Conservation (phyloP, 352 stramenopile species). For the Phytophthora brassicae region DNA sequence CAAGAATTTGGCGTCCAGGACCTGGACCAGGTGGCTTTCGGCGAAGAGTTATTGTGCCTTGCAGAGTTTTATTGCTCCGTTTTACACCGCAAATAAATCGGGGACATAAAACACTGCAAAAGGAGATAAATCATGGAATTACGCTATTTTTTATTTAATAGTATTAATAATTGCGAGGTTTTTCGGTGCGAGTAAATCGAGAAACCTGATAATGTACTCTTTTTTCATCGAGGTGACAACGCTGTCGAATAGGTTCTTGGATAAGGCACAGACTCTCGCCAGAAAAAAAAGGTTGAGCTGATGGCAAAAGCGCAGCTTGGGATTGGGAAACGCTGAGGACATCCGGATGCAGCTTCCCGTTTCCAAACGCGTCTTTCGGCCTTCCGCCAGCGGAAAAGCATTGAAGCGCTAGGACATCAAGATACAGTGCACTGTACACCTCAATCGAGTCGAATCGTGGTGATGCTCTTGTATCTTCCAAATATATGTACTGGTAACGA, state of each 20-base stretch:
- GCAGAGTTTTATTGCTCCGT: too few species aligned
- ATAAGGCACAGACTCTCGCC: background rate
- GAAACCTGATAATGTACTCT: background rate
- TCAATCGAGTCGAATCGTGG: too few species aligned
- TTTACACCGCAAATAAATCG: too few species aligned
- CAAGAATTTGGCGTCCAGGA: too few species aligned
- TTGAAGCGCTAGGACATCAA: conserved; percentile 11
- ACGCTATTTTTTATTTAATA: too few species aligned
- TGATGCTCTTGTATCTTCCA: too few species aligned
- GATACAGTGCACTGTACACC: conserved; percentile 12
- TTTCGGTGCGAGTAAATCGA: too few species aligned
- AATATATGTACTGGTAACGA: too few species aligned
- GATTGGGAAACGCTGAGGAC: conserved; percentile 18
- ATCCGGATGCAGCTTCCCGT: conserved; percentile 21
- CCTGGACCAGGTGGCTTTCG: too few species aligned
- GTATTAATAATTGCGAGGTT: background rate
- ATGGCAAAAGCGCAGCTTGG: background rate
- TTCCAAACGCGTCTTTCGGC: conserved; percentile 5
- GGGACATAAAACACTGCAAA: too few species aligned
- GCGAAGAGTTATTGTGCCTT: too few species aligned
- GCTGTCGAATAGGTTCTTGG: conserved; percentile 11
- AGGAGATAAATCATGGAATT: too few species aligned
- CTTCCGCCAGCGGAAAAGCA: conserved; percentile 10
- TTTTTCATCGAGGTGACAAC: conserved; percentile 13
- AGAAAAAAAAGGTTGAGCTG: background rate